Conservation (phyloP, 805 yeast species). For the Limtongozyma cylindracea region DNA sequence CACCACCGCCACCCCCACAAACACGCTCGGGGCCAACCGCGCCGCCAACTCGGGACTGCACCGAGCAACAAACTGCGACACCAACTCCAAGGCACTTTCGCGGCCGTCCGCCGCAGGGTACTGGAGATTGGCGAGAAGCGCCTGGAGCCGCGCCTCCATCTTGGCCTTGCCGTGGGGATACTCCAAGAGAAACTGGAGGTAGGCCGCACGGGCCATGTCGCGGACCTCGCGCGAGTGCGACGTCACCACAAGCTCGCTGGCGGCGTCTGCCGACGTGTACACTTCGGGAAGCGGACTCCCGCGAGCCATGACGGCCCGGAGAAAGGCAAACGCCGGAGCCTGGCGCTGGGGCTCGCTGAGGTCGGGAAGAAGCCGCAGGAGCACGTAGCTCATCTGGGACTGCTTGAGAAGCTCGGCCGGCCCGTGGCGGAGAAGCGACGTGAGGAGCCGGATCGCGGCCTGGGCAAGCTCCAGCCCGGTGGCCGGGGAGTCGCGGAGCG, state of each 20-base stretch:
- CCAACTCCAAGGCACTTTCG: constrained; percentile 72
- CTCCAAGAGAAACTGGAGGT: constrained; percentile 70
- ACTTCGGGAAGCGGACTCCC: constrained; percentile 67
- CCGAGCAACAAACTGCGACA: constrained; percentile 40
- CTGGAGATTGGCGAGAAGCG: constrained; percentile 52
- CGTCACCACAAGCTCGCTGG: constrained; percentile 70
- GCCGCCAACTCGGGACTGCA: too few relatives aligned
- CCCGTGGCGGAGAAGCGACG: too few relatives aligned
- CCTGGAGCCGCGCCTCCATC: constrained; percentile 59
- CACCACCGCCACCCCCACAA: constrained; percentile 58
- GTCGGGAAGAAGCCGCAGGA: constrained; percentile 61
- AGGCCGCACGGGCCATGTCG: constrained; percentile 63
- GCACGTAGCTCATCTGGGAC: constrained; percentile 49
- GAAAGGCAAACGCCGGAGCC: constrained; percentile 65
- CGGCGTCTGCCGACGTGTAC: constrained; percentile 66
- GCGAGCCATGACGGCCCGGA: constrained; percentile 52
- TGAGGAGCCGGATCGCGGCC: too few relatives aligned
- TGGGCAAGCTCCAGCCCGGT: too few relatives aligned
- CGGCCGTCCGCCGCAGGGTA: constrained; percentile 78
- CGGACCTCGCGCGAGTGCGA: constrained; percentile 67
- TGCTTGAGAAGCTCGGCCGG: too few relatives aligned
- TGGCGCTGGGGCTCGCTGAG: constrained; percentile 76
- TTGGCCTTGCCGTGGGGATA: constrained; percentile 83
- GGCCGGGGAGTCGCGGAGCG: too few relatives aligned
- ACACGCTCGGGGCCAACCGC: constrained; percentile 49